Evolutionary conservation across 225 moss, liverwort and hornwort genomes (phyloP), one percentile per base, ranked within the genome.

Genomic region (Physcomitrellopsis africana): DNA sequence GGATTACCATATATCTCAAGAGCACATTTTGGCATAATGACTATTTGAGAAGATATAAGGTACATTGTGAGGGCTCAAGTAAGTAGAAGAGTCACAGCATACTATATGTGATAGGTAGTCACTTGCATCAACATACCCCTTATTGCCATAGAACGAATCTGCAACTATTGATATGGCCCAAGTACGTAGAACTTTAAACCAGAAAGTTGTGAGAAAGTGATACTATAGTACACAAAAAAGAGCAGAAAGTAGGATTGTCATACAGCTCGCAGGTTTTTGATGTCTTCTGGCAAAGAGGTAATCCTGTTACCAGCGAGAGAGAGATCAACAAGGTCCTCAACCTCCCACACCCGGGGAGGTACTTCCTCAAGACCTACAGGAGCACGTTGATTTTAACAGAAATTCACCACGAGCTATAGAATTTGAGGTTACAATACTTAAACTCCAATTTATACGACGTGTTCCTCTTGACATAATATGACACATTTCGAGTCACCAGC

Each of bases 281-380:
- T 80, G 61, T 89, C 87, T 65, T 91, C 90, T 63, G 92, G 90
- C 73, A 94, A 82, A 72, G 68, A 72, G 68, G 82, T 90, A 67
- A 94, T 87, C 58, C 80, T 82, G 66, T 92, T 94, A 60, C 94
- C 94, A 51, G 94, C 92, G 75, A 92, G 90, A 18, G 94, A 94
- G 62, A 94, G 90, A 61, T 94, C 94, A 27, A 81, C 81, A 59
- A 94, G 94, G 64, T 87, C 89, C 19, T 61, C 57, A 32, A 94
- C 79, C 77, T 90, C 68, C 20, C 92, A 92, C 45, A 94, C 83
- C 69, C 84, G 87, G 16, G 86, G 51, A 69, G 94, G 94, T 74
- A 94, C 80, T 80, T 92, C 94, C 66, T 73, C 75, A 61, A 94
- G 94, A 58, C 94, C 94, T 94, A 78, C 76, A 67, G 19, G 37